Evolutionary conservation across 352 stramenopile species (phyloP), one percentile per base, ranked within the genome.

Genomic region (Globisporangium apiculatum): DNA sequence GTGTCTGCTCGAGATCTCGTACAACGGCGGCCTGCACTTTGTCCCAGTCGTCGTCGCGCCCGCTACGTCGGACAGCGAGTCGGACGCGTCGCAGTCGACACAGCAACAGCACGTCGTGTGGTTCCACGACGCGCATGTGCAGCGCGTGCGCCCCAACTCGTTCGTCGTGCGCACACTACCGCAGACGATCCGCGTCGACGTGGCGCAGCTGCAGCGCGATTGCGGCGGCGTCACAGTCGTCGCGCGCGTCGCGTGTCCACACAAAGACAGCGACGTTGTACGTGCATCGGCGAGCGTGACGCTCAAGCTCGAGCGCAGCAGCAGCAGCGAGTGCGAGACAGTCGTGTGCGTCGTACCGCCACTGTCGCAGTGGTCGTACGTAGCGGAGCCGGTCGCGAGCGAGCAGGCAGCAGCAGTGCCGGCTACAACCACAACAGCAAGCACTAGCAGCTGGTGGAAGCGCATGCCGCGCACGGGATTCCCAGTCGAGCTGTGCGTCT

Each of bases 1-100:
- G 1, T 88, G 70, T 43, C 50, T 42, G 12, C 55, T 88, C 9
- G 70, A 87, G n/a, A 69, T 87, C 4, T 88, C 75, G 48, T 85
- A 80, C 56, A 83, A 88, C 37, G 67, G 62, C 18, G 76, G 75
- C 7, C 47, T 72, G 7, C 61, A 73, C 18, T 90, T 86, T 59
- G 53, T 61, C 1, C 67, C 66, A 1, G 60, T 89, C 1, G 57
- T 43, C 37, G 63, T 81, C 8, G 45, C 50, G 18, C 42, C 61
- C 17, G 18, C 43, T 7, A 24, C 45, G 37, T 51, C n/a, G 7
- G 51, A 58, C 38, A 11, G 12, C 35, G 6, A 47, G 17, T 40
- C 35, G 12, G 18, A 48, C 9, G 24, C 6, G 47, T 6, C 7
- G 14, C 52, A 12, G 3, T 40, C 15, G 7, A 41, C 31, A 14